Conservation (phyloP, 2,329 filamentous ascomycete species). For the Scedosporium apiospermum region DNA sequence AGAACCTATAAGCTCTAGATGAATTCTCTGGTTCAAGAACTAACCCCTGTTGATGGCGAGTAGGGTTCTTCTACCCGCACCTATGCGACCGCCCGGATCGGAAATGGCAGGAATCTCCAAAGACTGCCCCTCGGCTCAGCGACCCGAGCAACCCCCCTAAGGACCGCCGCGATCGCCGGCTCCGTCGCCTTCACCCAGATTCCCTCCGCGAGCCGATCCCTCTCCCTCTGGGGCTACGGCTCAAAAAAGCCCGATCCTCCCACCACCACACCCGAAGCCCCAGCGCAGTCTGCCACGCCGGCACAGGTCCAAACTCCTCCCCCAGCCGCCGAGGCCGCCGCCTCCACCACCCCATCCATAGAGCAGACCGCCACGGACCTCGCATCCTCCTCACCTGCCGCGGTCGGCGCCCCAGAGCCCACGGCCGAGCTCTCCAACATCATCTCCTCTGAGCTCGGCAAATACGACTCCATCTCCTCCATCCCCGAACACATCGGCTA, state of each 20-base stretch:
- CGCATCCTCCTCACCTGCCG: conserved; percentile 8
- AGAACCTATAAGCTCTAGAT: not conserved
- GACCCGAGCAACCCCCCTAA: conserved; percentile 5
- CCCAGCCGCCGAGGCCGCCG: conserved; percentile 10
- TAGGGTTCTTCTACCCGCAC: not conserved
- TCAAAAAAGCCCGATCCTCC: conserved; percentile 7
- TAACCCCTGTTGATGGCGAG: not conserved
- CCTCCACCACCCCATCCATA: conserved; percentile 9
- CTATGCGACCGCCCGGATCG: conserved; percentile 7
- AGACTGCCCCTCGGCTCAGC: conserved; percentile 1
- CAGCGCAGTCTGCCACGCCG: not conserved
- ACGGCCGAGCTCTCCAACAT: conserved; percentile 10
- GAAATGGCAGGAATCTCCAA: not conserved
- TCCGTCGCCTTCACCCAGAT: conserved; percentile 6
- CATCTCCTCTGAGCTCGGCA: conserved; percentile 15
- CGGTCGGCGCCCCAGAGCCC: conserved; percentile 13
- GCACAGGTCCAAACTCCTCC: conserved; percentile 6
- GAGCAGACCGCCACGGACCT: conserved; percentile 10
- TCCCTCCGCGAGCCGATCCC: conserved; percentile 7
- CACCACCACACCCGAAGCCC: not conserved
- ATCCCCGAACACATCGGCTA: conserved; percentile 75
- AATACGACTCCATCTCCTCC: conserved; percentile 26
- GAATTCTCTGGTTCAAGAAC: not conserved
- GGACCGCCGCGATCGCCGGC: not conserved
- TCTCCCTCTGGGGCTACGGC: conserved; percentile 9